Conservation (phyloP, 169 alveolate species). For the Plasmodium blacklocki region DNA sequence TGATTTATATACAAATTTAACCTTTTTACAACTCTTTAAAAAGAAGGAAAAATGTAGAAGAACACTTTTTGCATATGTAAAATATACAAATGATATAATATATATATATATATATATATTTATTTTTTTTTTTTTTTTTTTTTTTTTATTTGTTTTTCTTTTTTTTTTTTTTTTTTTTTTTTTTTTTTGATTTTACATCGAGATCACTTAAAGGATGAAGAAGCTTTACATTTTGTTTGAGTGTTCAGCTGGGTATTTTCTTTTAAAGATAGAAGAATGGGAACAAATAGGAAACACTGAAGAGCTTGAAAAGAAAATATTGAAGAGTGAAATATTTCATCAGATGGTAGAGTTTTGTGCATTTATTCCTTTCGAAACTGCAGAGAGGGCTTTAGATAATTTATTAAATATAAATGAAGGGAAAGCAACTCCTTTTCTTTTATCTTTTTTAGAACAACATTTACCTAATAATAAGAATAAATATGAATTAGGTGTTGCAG, state of each 20-base stretch:
- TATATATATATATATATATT: not conserved
- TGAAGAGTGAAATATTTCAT: conserved; percentile 89
- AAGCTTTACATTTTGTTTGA: conserved; percentile 88
- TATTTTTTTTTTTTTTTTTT: not conserved
- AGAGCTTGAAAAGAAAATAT: conserved; percentile 89
- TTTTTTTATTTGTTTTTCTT: not conserved
- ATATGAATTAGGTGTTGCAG: conserved; percentile 90
- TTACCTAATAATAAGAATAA: conserved; percentile 90
- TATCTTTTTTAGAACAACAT: conserved; percentile 89
- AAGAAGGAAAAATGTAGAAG: too few species aligned
- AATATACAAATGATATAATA: too few species aligned
- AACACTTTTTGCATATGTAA: too few species aligned
- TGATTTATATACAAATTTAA: too few species aligned
- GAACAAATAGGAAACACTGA: conserved; percentile 92
- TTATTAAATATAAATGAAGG: conserved; percentile 91
- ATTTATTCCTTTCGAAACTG: conserved; percentile 93
- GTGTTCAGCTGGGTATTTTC: conserved; percentile 96
- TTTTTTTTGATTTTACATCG: too few species aligned
- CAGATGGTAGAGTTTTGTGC: conserved; percentile 92
- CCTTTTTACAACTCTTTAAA: too few species aligned
- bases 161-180: not conserved
- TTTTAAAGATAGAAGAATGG: conserved; percentile 91
- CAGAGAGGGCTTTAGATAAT: conserved; percentile 95
- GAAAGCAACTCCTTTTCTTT: conserved; percentile 87
- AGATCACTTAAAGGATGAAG: conserved; percentile 2